Conservation (phyloP, 2,329 filamentous ascomycete genomes). For the Colletotrichum sidae region DNA sequence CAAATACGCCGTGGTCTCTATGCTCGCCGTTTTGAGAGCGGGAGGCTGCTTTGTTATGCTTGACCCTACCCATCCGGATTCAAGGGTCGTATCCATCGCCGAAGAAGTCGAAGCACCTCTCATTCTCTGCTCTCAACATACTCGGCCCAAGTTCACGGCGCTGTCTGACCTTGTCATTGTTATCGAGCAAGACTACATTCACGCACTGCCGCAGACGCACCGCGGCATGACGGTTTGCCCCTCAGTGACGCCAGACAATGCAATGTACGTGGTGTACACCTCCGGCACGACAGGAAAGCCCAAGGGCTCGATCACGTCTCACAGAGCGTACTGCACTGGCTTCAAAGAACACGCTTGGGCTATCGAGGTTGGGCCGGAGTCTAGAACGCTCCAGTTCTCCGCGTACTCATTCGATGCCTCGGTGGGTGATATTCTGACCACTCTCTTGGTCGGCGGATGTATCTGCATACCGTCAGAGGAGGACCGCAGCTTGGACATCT, state of each 20-base stretch:
- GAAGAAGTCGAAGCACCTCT: constrained; percentile 32
- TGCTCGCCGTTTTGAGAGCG: constrained; percentile 39
- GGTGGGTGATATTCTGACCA: constrained; percentile 62
- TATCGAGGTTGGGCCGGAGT: constrained; percentile 12
- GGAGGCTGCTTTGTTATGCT: constrained; percentile 39
- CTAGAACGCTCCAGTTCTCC: constrained; percentile 55
- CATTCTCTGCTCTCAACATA: constrained; percentile 8
- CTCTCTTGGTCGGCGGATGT: constrained; percentile 66
- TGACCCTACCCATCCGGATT: constrained; percentile 21
- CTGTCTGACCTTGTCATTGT: neutral
- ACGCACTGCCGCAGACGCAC: neutral
- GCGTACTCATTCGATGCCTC: constrained; percentile 65
- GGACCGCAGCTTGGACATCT: constrained; percentile 35
- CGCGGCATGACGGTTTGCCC: neutral
- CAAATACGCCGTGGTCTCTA: constrained; percentile 38
- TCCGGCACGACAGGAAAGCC: constrained; percentile 63
- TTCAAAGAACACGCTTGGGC: constrained; percentile 14
- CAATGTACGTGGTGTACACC: constrained; percentile 60
- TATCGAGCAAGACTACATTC: neutral
- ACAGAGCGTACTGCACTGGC: constrained; percentile 32
- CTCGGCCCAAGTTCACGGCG: constrained; percentile 2
- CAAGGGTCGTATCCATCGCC: neutral
- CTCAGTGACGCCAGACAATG: constrained; percentile 12
- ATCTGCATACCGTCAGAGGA: constrained; percentile 45
- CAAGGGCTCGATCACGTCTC: constrained; percentile 59